Evolutionary conservation across 2,329 filamentous ascomycete species (phyloP), one percentile per base, ranked within the genome.

Genomic region (Plectosphaerella cucumerina): DNA sequence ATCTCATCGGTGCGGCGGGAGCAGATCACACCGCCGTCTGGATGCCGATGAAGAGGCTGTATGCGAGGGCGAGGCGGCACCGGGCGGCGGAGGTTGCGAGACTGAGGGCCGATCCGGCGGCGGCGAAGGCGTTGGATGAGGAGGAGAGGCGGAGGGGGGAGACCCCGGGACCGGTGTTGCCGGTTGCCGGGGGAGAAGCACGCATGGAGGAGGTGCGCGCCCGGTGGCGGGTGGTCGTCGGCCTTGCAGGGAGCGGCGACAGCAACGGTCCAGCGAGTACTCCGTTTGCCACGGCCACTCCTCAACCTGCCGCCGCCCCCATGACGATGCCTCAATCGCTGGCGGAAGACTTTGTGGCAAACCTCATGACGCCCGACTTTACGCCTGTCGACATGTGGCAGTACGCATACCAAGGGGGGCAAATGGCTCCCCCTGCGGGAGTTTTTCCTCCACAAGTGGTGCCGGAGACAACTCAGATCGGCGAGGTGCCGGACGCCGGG

Each of bases 41-140:
- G 67, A 59, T 80, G 42, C 79, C 80, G 0, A 65, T 84, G 45
- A 73, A 74, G 44, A 81, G 76, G 55, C 69, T 84, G 1, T 80
- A 80, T 58, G 58, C 73, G 48, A 77, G 77, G 54, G 78, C 80
- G 1, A 71, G 69, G 39, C 73, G 69, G 52, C 76, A 82, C 53
- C 73, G 81, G 5, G 72, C 74, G 8, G 65, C 70, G 0, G 80
- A 84, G 59, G 65, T 83, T 11, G 59, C 63, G 10, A 72, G 79
- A 1, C 67, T 84, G 18, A 71, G 70, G 20, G 65, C 65, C 1
- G 68, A 82, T 37, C 74, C 72, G 0, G 70, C 74, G 6, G 78
- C 76, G 14, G 77, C 77, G 3, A 67, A 69, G 14, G 68, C 71
- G 22, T 64, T 83, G 3, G 79, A 82, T 53, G 62, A 70, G 17